Evolutionary conservation across 371 early-diverging fungal genomes (phyloP).

Genomic region (Lichtheimia ornata): DNA sequence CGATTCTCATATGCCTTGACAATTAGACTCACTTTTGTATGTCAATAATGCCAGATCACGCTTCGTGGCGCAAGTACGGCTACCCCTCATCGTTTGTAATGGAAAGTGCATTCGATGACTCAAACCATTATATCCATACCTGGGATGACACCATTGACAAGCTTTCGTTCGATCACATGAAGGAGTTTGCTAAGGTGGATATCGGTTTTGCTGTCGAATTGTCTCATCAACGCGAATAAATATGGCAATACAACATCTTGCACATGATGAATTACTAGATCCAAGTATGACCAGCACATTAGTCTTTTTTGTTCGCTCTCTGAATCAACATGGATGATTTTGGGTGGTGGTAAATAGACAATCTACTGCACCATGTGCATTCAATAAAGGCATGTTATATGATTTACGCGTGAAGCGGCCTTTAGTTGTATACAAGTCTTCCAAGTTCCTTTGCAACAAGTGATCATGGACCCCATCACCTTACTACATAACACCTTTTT

Average conservation of each 20-base stretch:
- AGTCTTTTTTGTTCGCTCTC: too few relatives aligned
- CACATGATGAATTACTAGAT: too few relatives aligned
- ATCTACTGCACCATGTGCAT: too few relatives aligned
- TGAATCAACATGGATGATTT: too few relatives aligned
- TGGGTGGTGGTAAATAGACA: neutral
- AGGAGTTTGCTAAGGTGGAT: conserved; percentile 80
- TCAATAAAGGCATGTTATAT: neutral
- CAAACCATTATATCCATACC: conserved; percentile 75
- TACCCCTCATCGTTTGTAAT: conserved; percentile 87
- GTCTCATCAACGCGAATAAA: conserved; percentile 27
- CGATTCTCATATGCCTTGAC: neutral
- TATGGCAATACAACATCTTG: too few relatives aligned
- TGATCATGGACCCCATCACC: too few relatives aligned
- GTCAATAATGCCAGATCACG: conserved; percentile 70
- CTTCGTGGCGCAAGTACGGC: conserved; percentile 86
- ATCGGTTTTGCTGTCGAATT: conserved; percentile 88
- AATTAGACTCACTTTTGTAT: too few relatives aligned
- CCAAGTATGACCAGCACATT: too few relatives aligned
- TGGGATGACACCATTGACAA: conserved; percentile 69
- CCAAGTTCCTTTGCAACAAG: too few relatives aligned
- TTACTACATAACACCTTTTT: too few relatives aligned
- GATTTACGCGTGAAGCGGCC: neutral
- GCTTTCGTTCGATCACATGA: conserved; percentile 85
- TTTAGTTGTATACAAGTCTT: too few relatives aligned
- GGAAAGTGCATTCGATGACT: conserved; percentile 75